Base-by-base conservation (phyloP, 129 eudicot species). In the Heracleum sosnowskyi region DNA sequence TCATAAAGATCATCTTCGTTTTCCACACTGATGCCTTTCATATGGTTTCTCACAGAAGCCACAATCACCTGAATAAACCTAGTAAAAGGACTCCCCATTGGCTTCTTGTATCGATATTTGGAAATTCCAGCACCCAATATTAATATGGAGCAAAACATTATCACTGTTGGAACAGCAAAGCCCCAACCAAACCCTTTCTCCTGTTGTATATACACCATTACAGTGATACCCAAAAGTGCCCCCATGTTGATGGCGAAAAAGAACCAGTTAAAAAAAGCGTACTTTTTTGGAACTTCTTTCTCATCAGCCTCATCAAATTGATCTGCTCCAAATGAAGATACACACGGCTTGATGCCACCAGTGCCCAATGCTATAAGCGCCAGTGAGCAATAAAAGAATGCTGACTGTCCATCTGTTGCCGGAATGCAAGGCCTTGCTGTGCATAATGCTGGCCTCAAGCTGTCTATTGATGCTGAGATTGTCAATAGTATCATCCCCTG, bases 311-410 rank as follows among this genome's bases (percentile, higher is more conserved):
- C 91, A 36, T 92, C 96, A 6, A 89, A 91, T 31, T 96, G 99
- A 78, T 96, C 99, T 0, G 97, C 99, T 0, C 99, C 99, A 60
- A 96, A 92, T 4, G 99, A 85, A 22, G 96, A 93, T 57, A 93
- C 97, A 53, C 97, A 96, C 0, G 99, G 95, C 87, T 93, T 96
- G 80, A 96, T 91, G 37, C 99, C 99, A 3, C 99, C 97, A 1
- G 99, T 93, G 0, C 99, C 99, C 26, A 96, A 80, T 70, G 99
- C 96, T 37, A 96, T 96, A 47, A 96, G 96, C 33, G 83, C 90
- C 6, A 92, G 86, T n/a, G 97, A 86, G 11, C 82, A 39, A 75
- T 88, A 89, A 28, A 96, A 89, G 78, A 96, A 87, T 36, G 86
- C 79, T 4, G 81, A 90, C 77, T 96, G 99, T 73, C 76, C 55